Percentiles rank a stretch among this genome's conserved stretches.
Conservation (phyloP, 345 rosid species). For the Ceriops zippeliana region DNA sequence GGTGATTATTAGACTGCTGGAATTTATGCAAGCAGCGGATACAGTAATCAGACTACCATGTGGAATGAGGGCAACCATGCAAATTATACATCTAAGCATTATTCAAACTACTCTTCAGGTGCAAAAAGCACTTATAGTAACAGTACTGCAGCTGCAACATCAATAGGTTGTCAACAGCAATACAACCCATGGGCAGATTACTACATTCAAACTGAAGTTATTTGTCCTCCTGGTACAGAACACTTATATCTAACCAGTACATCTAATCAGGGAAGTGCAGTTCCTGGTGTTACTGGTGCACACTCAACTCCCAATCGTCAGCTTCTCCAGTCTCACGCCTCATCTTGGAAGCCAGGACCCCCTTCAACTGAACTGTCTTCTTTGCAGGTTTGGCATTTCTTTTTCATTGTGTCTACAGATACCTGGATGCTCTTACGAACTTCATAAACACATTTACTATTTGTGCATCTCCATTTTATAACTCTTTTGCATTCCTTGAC, state of each 20-base stretch:
- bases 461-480: too few species aligned
- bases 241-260: conserved; percentile 55
- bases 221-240: conserved; percentile 98
- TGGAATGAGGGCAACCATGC: conserved; percentile 69
- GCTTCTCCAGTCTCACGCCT: conserved; percentile 42
- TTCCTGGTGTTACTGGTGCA: conserved; percentile 49
- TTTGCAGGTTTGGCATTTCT: conserved; percentile 55
- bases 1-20: conserved; percentile 98
- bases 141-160: conserved; percentile 43
- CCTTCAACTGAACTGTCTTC: conserved; percentile 51
- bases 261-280: conserved; percentile 51
- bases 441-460: too few species aligned
- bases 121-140: conserved; percentile 52
- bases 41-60: conserved; percentile 59
- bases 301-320: conserved; percentile 58
- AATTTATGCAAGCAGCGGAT: conserved; percentile 72
- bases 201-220: conserved; percentile 86
- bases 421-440: too few species aligned
- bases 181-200: conserved; percentile 84
- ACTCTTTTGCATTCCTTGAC: too few species aligned
- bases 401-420: not conserved
- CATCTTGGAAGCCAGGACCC: conserved; percentile 70
- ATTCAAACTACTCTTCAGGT: conserved; percentile 57
- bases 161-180: conserved; percentile 68
- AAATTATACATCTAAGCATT: conserved; percentile 58